These are phyloP conservation scores for Corniculantispora saksenae DNA, from an alignment of 2,329 filamentous ascomycete genomes.

Conservation along the genomic window DNA sequence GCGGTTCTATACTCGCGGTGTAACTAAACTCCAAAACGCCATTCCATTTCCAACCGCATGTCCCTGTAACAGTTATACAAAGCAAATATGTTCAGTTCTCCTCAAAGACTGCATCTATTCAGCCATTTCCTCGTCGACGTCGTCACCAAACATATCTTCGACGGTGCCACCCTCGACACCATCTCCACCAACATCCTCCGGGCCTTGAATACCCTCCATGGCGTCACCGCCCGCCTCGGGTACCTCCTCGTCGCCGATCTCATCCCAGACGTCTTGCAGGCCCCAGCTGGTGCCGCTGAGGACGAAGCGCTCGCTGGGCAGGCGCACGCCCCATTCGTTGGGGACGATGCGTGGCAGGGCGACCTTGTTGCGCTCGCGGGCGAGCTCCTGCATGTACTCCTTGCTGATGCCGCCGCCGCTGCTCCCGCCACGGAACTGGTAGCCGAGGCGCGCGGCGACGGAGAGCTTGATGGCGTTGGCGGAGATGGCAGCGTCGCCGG, in stretches of 20 bases:
- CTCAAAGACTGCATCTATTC: conserved; percentile 30
- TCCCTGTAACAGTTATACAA: neutral
- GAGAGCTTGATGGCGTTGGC: conserved; percentile 72
- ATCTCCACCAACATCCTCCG: conserved; percentile 47
- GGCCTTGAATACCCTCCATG: conserved; percentile 50
- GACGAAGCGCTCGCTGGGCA: conserved; percentile 69
- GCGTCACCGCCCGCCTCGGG: conserved; percentile 44
- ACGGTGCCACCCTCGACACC: conserved; percentile 52
- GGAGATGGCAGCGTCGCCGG: conserved; percentile 58
- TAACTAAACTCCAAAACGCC: conserved; percentile 10
- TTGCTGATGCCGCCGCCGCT: conserved; percentile 62
- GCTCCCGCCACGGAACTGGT: conserved; percentile 64
- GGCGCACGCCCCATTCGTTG: conserved; percentile 66
- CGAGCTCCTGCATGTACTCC: conserved; percentile 77
- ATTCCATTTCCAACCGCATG: neutral
- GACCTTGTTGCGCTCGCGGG: conserved; percentile 67
- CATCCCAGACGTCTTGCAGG: conserved; percentile 59
- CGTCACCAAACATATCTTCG: conserved; percentile 57
- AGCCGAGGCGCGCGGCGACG: conserved; percentile 66
- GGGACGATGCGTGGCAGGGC: conserved; percentile 63
- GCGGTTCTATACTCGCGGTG: neutral
- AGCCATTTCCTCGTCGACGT: conserved; percentile 59
- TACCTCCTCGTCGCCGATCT: conserved; percentile 45
- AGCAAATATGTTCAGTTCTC: neutral
- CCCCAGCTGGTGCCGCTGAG: conserved; percentile 67